Percentiles rank a stretch among this genome's conserved stretches.
Evolutionary conservation across 768 basidiomycete genomes (phyloP).

Genomic region (Kwoniella europaea): DNA sequence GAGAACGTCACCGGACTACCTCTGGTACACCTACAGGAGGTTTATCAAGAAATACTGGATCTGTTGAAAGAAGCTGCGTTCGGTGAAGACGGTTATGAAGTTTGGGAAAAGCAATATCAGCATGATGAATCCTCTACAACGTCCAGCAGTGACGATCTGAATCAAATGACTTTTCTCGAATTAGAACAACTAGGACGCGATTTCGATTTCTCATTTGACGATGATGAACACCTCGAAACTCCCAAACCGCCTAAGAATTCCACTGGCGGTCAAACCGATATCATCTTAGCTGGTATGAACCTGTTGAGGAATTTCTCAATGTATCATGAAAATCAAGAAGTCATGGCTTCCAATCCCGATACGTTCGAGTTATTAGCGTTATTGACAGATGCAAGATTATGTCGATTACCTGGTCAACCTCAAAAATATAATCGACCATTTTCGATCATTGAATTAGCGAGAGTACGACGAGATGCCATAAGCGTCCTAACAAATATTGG

Average conservation of each 20-base stretch:
- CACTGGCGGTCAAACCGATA: slow-evolving; percentile 70
- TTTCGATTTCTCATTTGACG: slow-evolving; percentile 61
- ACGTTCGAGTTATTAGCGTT: slow-evolving; percentile 72
- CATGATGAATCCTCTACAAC: slow-evolving; percentile 14
- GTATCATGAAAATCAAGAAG: slow-evolving; percentile 70
- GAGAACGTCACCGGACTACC: slow-evolving; percentile 52
- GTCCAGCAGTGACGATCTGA: slow-evolving; percentile 61
- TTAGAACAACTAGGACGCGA: slow-evolving; percentile 62
- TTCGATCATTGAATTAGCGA: slow-evolving; percentile 72
- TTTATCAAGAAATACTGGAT: slow-evolving; percentile 85
- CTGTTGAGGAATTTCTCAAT: slow-evolving; percentile 86
- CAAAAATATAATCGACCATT: slow-evolving; percentile 63
- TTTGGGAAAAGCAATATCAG: slow-evolving; percentile 45
- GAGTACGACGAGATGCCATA: slow-evolving; percentile 76
- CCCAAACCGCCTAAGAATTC: slow-evolving; percentile 56
- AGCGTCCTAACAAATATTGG: slow-evolving; percentile 71
- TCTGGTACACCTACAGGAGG: slow-evolving; percentile 73
- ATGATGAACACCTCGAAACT: slow-evolving; percentile 53
- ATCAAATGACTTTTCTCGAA: slow-evolving; percentile 67
- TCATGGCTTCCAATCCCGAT: slow-evolving; percentile 70
- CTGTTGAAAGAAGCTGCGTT: slow-evolving; percentile 83
- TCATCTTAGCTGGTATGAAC: slow-evolving; percentile 72
- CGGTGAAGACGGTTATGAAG: slow-evolving; percentile 53
- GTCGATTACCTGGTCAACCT: slow-evolving; percentile 26
- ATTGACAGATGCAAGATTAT: slow-evolving; percentile 64